Conservation (phyloP, 2,329 filamentous ascomycete genomes). For the Penicillium nordicum region DNA sequence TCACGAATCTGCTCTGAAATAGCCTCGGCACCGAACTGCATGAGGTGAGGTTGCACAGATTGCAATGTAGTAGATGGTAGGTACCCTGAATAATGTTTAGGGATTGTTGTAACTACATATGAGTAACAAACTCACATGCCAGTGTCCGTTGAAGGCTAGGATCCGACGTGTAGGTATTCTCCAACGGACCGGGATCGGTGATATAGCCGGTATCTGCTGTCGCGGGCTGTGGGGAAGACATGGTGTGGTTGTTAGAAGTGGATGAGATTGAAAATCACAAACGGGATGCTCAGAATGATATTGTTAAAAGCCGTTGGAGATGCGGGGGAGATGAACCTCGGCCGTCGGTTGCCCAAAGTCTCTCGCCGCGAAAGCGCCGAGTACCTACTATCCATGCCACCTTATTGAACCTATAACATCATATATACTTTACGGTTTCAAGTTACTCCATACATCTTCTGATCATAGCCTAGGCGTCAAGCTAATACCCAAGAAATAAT, state of each 20-base stretch:
- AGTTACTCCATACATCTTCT: background rate
- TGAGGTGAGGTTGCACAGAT: slow-evolving; percentile 42
- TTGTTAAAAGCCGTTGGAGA: background rate
- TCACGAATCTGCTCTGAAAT: slow-evolving; percentile 29
- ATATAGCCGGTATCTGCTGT: slow-evolving; percentile 53
- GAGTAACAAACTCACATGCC: slow-evolving; percentile 40
- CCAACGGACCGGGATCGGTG: slow-evolving; percentile 51
- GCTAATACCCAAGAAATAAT: background rate
- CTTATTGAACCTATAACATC: background rate
- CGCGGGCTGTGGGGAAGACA: slow-evolving; percentile 24
- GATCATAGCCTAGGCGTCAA: background rate
- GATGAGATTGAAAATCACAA: background rate
- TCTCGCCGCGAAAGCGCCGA: slow-evolving; percentile 3
- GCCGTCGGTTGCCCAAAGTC: slow-evolving; percentile 10
- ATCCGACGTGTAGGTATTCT: slow-evolving; percentile 59
- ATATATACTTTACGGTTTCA: background rate
- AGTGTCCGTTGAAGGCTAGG: slow-evolving; percentile 52
- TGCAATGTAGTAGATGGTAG: slow-evolving; percentile 55
- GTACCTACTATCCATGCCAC: background rate
- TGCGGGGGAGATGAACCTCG: slow-evolving; percentile 14
- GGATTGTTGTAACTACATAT: background rate
- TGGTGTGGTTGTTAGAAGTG: background rate
- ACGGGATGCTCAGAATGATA: background rate
- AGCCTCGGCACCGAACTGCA: slow-evolving; percentile 30
- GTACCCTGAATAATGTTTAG: slow-evolving; percentile 16